Percentiles rank a stretch among this genome's conserved stretches.
phyloP scores from a whole-genome alignment of 2,329 filamentous ascomycete species.

The Penicillium decumbens region DNA sequence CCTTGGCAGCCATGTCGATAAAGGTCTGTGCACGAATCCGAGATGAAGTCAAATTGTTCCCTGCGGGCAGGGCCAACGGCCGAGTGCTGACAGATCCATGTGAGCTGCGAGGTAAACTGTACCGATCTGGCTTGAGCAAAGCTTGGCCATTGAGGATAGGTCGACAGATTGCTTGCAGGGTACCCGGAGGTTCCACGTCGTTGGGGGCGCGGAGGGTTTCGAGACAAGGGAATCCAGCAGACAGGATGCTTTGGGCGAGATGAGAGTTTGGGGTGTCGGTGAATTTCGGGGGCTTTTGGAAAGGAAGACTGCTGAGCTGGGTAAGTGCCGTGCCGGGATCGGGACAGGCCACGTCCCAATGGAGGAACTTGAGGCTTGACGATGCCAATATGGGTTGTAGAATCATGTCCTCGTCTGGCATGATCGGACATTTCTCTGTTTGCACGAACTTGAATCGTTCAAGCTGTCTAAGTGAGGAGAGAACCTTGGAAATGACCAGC shows the following conservation, averaged over 20 bases:
- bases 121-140: slow-evolving; percentile 38
- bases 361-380: slow-evolving; percentile 48
- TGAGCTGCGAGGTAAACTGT: slow-evolving; percentile 41
- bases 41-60: slow-evolving; percentile 43
- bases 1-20: slow-evolving; percentile 42
- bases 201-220: slow-evolving; percentile 41
- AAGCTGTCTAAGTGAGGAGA: slow-evolving; percentile 46
- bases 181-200: slow-evolving; percentile 43
- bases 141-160: slow-evolving; percentile 38
- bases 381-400: slow-evolving; percentile 50
- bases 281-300: slow-evolving; percentile 32
- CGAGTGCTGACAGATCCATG: slow-evolving; percentile 40
- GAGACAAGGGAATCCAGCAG: slow-evolving; percentile 41
- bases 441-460: slow-evolving; percentile 52
- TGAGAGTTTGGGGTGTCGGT: slow-evolving; percentile 40
- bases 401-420: slow-evolving; percentile 41
- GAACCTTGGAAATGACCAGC: slow-evolving; percentile 49
- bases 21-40: slow-evolving; percentile 45
- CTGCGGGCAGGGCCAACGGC: slow-evolving; percentile 39
- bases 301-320: slow-evolving; percentile 37
- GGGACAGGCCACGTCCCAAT: slow-evolving; percentile 52
- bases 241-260: slow-evolving; percentile 43
- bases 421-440: slow-evolving; percentile 43
- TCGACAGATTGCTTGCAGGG: slow-evolving; percentile 42
- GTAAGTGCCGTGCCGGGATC: slow-evolving; percentile 36